These are phyloP conservation scores for Cyberlindnera japonica DNA, from an alignment of 805 yeast genomes.

Conservation along the genomic window DNA sequence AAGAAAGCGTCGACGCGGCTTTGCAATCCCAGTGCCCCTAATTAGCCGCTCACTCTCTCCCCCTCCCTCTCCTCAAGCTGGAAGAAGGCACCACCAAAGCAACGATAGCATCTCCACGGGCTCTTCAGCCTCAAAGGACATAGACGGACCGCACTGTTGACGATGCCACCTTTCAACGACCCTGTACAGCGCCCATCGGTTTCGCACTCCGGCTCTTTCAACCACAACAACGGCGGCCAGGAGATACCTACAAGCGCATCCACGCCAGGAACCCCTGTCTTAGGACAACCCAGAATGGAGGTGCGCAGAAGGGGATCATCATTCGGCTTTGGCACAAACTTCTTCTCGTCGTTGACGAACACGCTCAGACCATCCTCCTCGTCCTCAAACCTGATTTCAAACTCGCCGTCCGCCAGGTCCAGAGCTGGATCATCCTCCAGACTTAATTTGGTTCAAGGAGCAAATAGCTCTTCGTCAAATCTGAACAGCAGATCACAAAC, in stretches of 20 bases:
- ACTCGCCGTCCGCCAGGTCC: conserved; percentile 19
- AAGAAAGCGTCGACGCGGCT: too few species aligned
- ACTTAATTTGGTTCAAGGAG: conserved; percentile 15
- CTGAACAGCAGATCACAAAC: conserved; percentile 6
- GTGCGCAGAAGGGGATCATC: conserved; percentile 28
- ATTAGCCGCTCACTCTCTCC: not conserved
- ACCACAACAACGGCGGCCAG: conserved; percentile 2
- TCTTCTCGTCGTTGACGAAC: conserved; percentile 26
- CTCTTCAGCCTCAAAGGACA: too few species aligned
- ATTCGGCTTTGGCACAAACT: conserved; percentile 26
- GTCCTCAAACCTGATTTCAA: conserved; percentile 17
- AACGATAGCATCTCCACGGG: too few species aligned
- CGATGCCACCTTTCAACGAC: conserved; percentile 2
- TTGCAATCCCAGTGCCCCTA: not conserved
- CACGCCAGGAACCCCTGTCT: conserved; percentile 5
- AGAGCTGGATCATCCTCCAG: conserved; percentile 28
- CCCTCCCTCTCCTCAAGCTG: not conserved
- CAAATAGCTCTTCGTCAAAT: conserved; percentile 12
- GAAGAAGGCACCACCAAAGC: not conserved
- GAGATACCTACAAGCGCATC: not conserved
- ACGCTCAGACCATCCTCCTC: conserved; percentile 25
- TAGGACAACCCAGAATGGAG: conserved; percentile 5
- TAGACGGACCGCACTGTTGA: too few species aligned
- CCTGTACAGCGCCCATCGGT: conserved; percentile 3
- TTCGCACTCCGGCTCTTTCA: conserved; percentile 10